Evolutionary conservation across 1,139 yeast species (phyloP).

Genomic region (Zygosaccharomyces pseudobailii): DNA sequence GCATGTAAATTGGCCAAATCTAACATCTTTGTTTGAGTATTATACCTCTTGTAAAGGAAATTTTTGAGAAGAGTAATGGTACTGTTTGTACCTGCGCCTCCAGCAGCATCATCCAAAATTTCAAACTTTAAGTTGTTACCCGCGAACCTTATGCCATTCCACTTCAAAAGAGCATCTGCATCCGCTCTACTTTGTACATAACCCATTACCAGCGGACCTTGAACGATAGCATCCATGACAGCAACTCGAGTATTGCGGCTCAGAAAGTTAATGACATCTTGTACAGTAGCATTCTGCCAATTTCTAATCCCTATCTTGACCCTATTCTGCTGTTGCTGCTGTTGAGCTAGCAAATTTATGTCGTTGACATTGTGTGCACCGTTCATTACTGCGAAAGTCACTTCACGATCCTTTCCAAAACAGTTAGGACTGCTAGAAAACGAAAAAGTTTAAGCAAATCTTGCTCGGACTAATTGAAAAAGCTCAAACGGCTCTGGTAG

Average conservation of each 20-base stretch:
- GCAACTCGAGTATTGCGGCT: constrained; percentile 60
- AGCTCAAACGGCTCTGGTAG: constrained; percentile 1
- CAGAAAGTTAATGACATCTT: constrained; percentile 64
- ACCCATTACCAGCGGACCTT: constrained; percentile 49
- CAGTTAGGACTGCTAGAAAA: background rate
- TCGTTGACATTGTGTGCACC: constrained; percentile 28
- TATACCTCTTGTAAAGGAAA: constrained; percentile 64
- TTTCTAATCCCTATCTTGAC: constrained; percentile 45
- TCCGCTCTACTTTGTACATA: constrained; percentile 52
- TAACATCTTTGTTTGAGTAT: constrained; percentile 58
- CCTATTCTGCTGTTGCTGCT: constrained; percentile 25
- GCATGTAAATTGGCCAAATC: constrained; percentile 64
- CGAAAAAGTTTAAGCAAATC: background rate
- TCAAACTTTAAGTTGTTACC: constrained; percentile 61
- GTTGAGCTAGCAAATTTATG: constrained; percentile 27
- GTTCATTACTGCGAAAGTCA: constrained; percentile 25
- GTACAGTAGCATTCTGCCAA: constrained; percentile 76
- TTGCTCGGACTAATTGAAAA: background rate
- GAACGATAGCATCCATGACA: constrained; percentile 45
- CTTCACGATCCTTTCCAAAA: background rate
- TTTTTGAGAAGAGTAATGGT: constrained; percentile 60
- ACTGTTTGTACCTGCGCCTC: constrained; percentile 31
- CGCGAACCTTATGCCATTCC: constrained; percentile 79
- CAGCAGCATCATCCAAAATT: constrained; percentile 32
- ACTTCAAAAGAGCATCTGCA: constrained; percentile 53